Evolutionary conservation across 805 yeast genomes (phyloP), one percentile per base, ranked within the genome.

Genomic region (Candida broadrunensis): DNA sequence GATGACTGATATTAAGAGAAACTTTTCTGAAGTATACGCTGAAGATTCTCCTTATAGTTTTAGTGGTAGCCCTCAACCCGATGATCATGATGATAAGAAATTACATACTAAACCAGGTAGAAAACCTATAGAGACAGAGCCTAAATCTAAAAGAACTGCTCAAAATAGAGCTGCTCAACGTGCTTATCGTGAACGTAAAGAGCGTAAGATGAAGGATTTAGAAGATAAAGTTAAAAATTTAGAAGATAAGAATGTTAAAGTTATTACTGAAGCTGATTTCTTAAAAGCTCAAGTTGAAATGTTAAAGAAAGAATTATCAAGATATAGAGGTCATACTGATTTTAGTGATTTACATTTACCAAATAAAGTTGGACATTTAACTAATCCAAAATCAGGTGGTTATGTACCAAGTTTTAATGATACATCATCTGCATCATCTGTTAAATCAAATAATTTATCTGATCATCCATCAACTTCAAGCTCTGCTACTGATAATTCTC

Each of bases 121-220:
- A 44, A 89, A 87, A 67, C 90, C 88, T 0, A 68, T 85, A 38
- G 79, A 83, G 7, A 75, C 78, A 15, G 95, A 88, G 51, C 90
- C 95, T 7, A 88, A 85, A 58, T 81, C 80, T 54, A 91, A 88
- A 71, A 74, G 99, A 52, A 88, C 96, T 13, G 97, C 97, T 2
- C 98, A 93, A 66, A 91, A 93, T 62, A 77, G 98, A 54, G 97
- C 97, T 3, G 98, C 98, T n/a, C 99, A 93, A 65, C 73, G 98
- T 41, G 98, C 98, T 5, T 91, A 88, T 65, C 73, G 98, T 42
- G 98, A 93, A 64, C 78, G 98, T 45, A 91, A 91, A 61, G 98
- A 91, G 61, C 75, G 74, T 37, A 88, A 86, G 56, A 77, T 93
- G 81, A 78, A 80, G 56, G 96, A 88, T 48, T 72, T 91, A 46